These are phyloP conservation scores for Syzygium malaccense DNA, from an alignment of 441 rosid species.

Conservation along the genomic window DNA sequence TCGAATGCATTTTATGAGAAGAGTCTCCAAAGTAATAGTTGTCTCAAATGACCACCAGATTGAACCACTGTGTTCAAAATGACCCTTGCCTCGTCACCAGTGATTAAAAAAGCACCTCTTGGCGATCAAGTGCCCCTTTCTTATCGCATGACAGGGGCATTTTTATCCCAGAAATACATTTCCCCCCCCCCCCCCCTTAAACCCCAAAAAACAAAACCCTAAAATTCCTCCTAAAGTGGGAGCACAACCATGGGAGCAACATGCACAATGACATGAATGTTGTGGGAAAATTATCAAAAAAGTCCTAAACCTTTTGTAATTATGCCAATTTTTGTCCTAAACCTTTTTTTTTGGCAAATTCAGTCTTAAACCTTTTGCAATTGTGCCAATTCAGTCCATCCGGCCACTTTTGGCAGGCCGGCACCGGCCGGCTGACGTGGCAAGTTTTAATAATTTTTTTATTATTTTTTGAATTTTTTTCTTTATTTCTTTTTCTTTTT, in stretches of 20 bases:
- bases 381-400: too few relatives aligned
- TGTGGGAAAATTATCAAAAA: too few relatives aligned
- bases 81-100: too few relatives aligned
- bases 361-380: too few relatives aligned
- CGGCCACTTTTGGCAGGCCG: too few relatives aligned
- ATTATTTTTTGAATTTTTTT: too few relatives aligned
- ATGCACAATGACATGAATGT: neutral
- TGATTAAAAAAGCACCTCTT: neutral
- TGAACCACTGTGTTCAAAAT: neutral
- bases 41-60: neutral
- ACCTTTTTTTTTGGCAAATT: too few relatives aligned
- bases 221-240: neutral
- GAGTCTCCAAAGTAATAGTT: neutral
- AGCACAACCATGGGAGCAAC: neutral
- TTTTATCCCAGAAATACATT: neutral
- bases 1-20: neutral
- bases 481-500: too few relatives aligned
- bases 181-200: neutral
- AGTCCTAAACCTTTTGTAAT: too few relatives aligned
- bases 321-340: too few relatives aligned
- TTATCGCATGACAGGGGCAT: accelerated
- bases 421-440: too few relatives aligned
- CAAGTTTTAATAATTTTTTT: too few relatives aligned
- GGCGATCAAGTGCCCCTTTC: neutral
- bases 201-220: neutral